A percentile compares a stretch with the other conserved stretches of the same genome.
phyloP scores from a whole-genome alignment of 192 early-diverging fungal species.

The Lobosporangium transversale region DNA sequence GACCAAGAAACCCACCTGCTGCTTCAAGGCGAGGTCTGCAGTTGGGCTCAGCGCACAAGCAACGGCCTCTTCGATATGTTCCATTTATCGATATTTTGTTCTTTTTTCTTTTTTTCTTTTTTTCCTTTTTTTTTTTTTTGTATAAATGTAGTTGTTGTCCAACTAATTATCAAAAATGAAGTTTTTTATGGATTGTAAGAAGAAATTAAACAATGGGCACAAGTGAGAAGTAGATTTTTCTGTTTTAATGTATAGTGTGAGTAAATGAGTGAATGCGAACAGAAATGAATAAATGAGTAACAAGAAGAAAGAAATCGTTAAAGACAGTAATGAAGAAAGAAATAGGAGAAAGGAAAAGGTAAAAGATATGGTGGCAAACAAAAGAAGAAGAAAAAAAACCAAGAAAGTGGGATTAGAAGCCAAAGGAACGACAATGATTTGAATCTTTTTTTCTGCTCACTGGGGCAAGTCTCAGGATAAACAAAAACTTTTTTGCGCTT shows the following conservation, averaged over 20 bases:
- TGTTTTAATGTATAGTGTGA: not conserved
- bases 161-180: too few species aligned
- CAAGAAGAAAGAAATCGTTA: not conserved
- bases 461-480: too few species aligned
- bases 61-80: conserved; percentile 85
- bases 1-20: conserved; percentile 68
- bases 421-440: too few species aligned
- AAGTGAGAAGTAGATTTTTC: too few species aligned
- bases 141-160: too few species aligned
- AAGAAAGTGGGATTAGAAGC: too few species aligned
- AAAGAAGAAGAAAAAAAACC: too few species aligned
- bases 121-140: too few species aligned
- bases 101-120: not conserved
- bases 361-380: conserved; percentile 14
- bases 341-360: not conserved
- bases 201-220: too few species aligned
- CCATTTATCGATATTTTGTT: conserved; percentile 39
- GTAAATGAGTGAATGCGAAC: conserved; percentile 5
- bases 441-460: too few species aligned
- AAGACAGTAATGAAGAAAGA: not conserved
- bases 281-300: conserved; percentile 1
- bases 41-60: conserved; percentile 79
- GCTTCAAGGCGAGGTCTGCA: conserved; percentile 71
- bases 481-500: too few species aligned
- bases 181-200: too few species aligned